Percentiles rank a stretch among this genome's conserved stretches.
Evolutionary conservation across 129 eudicot genomes (phyloP).

Genomic region (Pseudognaphalium luteoalbum): DNA sequence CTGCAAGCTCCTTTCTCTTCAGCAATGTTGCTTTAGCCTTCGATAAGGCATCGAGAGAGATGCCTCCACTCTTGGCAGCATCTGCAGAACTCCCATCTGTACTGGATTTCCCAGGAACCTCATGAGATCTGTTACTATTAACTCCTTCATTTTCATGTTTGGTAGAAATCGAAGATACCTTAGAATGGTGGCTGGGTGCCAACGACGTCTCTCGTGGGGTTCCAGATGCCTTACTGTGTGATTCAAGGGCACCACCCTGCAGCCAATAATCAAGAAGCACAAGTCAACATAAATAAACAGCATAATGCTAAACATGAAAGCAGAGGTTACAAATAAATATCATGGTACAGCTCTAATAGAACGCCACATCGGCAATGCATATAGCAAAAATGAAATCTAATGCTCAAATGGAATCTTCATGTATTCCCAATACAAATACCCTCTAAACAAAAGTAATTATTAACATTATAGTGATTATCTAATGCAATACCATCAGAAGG

Average conservation of each 20-base stretch:
- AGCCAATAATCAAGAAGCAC: slow-evolving; percentile 22
- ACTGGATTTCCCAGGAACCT: slow-evolving; percentile 99
- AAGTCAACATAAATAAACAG: slow-evolving; percentile 24
- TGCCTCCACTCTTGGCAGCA: slow-evolving; percentile 71
- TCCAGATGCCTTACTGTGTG: slow-evolving; percentile 47
- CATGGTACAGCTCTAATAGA: slow-evolving; percentile 1
- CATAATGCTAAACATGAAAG: background rate
- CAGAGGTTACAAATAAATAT: background rate
- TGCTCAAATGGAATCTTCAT: slow-evolving; percentile 16
- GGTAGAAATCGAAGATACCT: slow-evolving; percentile 94
- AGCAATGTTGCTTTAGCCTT: slow-evolving; percentile 87
- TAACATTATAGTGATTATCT: slow-evolving; percentile 4
- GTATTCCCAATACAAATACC: slow-evolving; percentile 1
- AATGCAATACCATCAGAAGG: slow-evolving; percentile 9
- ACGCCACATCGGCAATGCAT: background rate
- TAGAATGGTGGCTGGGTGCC: slow-evolving; percentile 50
- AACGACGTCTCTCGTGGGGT: slow-evolving; percentile 41
- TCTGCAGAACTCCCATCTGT: slow-evolving; percentile 90
- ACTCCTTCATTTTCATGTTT: slow-evolving; percentile 99
- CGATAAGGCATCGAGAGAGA: slow-evolving; percentile 87
- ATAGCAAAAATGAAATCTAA: background rate
- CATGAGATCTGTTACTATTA: slow-evolving; percentile 98
- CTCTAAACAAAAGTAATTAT: background rate
- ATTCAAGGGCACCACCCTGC: slow-evolving; percentile 57
- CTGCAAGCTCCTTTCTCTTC: slow-evolving; percentile 73